phyloP scores from a whole-genome alignment of 106 monocot genomes.

The Acorus calamus region DNA sequence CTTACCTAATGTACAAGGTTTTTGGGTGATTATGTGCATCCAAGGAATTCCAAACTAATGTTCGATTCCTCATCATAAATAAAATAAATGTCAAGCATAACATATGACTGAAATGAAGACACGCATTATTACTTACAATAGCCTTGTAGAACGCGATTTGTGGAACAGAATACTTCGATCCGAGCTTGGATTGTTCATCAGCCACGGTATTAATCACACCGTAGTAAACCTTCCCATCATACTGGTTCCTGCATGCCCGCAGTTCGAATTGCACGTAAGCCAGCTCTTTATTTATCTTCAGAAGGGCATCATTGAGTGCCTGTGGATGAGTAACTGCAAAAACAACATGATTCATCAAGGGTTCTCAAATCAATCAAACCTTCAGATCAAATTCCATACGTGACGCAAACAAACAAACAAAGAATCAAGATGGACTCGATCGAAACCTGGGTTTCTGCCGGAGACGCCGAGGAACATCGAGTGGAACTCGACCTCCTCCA shows the following conservation, averaged over 20 bases:
- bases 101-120: background rate
- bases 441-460: slow-evolving; percentile 67
- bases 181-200: slow-evolving; percentile 94
- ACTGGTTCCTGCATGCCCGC: slow-evolving; percentile 84
- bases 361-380: background rate
- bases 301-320: slow-evolving; percentile 49
- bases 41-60: too few relatives aligned
- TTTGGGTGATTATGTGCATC: too few relatives aligned
- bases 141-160: slow-evolving; percentile 94
- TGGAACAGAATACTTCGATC: slow-evolving; percentile 75
- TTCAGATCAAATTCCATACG: background rate
- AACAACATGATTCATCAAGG: background rate
- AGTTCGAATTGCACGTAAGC: slow-evolving; percentile 82
- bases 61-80: too few relatives aligned
- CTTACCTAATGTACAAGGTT: too few relatives aligned
- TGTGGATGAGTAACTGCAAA: slow-evolving; percentile 37
- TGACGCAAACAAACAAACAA: background rate
- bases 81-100: background rate
- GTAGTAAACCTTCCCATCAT: slow-evolving; percentile 82
- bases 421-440: background rate
- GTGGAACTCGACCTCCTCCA: slow-evolving; percentile 55
- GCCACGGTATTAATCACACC: slow-evolving; percentile 78
- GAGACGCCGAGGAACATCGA: slow-evolving; percentile 53
- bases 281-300: slow-evolving; percentile 77
- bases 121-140: slow-evolving; percentile 37